Evolutionary conservation across 495 filamentous ascomycete species (phyloP), one percentile per base, ranked within the genome.

Genomic region (Penicillium silybi): DNA sequence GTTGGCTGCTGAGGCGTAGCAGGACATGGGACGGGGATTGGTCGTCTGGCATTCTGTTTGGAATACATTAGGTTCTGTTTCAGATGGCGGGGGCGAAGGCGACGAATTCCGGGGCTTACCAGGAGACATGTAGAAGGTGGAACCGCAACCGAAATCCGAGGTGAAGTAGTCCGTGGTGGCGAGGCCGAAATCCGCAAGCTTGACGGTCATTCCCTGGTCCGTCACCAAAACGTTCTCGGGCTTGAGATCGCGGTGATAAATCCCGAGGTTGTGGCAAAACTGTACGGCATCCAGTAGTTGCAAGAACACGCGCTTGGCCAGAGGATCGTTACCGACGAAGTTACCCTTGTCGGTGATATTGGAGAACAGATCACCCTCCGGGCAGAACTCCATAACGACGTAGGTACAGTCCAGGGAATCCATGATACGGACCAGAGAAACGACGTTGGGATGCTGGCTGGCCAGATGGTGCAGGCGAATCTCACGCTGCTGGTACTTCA

Each of bases 101-200:
- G 35, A n/a, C n/a, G n/a, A n/a, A n/a, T n/a, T 23, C 11, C 6
- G 26, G 23, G 17, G 59, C 80, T 72, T 88, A 97, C 93, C 93
- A 82, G 93, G 93, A 51, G 87, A 92, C 95, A 97, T 97, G 76
- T 99, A 97, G 67, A 99, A 97, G 13, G 93, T 97, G 16, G 92
- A 97, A 44, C 93, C 93, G 69, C 95, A 99, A 49, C 95, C 95
- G 70, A 95, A 97, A 69, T 99, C 93, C 53, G 91, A 85, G 52
- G 92, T 95, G 52, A 85, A 74, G 48, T 84, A 80, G 51, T 92
- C 89, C 26, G 82, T 81, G 19, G 90, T 97, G 39, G 93, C 93
- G 35, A 97, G 80, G 63, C 95, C 93, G 77, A 99, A 99, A 68
- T 97, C 93, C 54, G 95, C 93, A 46, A 99, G 81, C 73, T 97